Evolutionary conservation across 371 early-diverging fungal species (phyloP).

Genomic region (Smittium culicis): DNA sequence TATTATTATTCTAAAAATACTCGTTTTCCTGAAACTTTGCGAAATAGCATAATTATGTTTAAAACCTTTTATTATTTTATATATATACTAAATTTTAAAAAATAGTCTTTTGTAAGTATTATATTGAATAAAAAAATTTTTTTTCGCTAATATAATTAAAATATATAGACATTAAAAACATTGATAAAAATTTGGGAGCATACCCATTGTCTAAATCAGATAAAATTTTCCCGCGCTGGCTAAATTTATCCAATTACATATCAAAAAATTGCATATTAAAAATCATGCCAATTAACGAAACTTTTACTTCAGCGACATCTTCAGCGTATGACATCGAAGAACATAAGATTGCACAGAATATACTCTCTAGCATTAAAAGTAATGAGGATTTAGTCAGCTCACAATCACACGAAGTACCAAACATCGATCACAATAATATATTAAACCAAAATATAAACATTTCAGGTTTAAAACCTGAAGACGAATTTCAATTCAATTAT

Average conservation of each 20-base stretch:
- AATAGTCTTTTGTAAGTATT: too few relatives aligned
- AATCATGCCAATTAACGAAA: conserved; percentile 48
- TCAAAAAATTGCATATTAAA: conserved; percentile 36
- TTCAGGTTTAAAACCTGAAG: too few relatives aligned
- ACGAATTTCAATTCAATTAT: conserved; percentile 35
- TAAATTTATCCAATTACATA: conserved; percentile 48
- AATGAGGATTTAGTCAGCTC: not conserved
- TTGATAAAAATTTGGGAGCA: conserved; percentile 71
- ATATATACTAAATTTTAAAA: too few relatives aligned
- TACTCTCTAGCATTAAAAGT: conserved; percentile 14
- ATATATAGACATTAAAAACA: conserved; percentile 54
- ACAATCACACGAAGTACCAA: conserved; percentile 3
- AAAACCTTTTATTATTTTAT: too few relatives aligned
- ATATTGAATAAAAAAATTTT: too few relatives aligned
- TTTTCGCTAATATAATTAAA: not conserved
- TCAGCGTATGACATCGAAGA: conserved; percentile 34
- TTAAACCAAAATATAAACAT: conserved; percentile 3
- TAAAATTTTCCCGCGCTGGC: conserved; percentile 54
- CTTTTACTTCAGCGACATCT: conserved; percentile 33
- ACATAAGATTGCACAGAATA: conserved; percentile 16
- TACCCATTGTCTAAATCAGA: conserved; percentile 58
- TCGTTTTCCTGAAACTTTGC: too few relatives aligned
- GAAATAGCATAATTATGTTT: too few relatives aligned
- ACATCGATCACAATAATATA: conserved; percentile 26
- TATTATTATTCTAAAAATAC: too few relatives aligned